Percentiles rank a stretch among this genome's conserved stretches.
Evolutionary conservation across 2,329 filamentous ascomycete genomes (phyloP).

Genomic region (Myotisia sp.): DNA sequence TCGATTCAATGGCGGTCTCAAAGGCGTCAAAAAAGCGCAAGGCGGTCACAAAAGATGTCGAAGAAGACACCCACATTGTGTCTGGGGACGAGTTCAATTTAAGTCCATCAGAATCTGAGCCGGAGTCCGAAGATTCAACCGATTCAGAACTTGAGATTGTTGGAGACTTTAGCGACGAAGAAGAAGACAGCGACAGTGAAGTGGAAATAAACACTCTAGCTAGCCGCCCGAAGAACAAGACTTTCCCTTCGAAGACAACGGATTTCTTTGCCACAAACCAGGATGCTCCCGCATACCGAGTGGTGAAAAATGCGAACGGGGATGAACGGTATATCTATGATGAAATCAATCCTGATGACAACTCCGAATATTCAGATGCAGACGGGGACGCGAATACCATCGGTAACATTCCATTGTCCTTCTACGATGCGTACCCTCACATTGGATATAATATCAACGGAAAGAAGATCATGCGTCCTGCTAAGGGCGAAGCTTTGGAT

Average conservation of each 20-base stretch:
- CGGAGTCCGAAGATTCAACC: conserved; percentile 27
- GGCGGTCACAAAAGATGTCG: conserved; percentile 41
- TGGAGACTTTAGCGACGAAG: conserved; percentile 38
- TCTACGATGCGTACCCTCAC: conserved; percentile 95
- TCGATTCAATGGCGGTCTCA: conserved; percentile 24
- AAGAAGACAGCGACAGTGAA: conserved; percentile 36
- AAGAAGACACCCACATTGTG: conserved; percentile 32
- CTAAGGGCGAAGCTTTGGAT: conserved; percentile 84
- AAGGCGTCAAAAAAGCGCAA: conserved; percentile 49
- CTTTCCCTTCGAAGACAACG: too few relatives aligned
- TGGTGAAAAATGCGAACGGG: conserved; percentile 65
- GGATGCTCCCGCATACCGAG: conserved; percentile 23
- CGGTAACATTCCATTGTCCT: conserved; percentile 81
- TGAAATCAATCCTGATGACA: conserved; percentile 87
- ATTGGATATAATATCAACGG: conserved; percentile 99
- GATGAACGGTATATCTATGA: conserved; percentile 81
- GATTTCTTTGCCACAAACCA: too few relatives aligned
- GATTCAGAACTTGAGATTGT: conserved; percentile 41
- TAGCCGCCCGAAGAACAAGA: too few relatives aligned
- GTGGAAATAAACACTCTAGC: too few relatives aligned
- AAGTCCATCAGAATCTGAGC: conserved; percentile 29
- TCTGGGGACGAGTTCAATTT: conserved; percentile 47
- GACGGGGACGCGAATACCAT: conserved; percentile 76
- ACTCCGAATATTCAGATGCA: conserved; percentile 85
- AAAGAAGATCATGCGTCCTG: conserved; percentile 92